Conservation (phyloP, 306 rosid genomes). For the Quercus aquifolioides region DNA sequence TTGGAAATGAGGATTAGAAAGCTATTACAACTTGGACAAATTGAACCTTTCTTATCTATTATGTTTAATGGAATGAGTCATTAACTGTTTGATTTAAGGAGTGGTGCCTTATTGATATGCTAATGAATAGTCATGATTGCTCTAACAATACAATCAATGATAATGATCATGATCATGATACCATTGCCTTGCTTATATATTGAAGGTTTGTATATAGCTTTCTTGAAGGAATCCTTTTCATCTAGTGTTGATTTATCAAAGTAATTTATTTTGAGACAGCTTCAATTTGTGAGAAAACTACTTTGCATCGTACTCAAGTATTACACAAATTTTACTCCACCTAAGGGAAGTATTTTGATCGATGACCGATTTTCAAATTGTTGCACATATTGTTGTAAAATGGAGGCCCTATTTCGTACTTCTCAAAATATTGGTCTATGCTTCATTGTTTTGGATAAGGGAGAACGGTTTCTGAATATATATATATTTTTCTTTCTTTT, state of each 20-base stretch:
- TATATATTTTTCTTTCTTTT: no score
- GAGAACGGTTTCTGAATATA: no score
- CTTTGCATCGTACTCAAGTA: no score
- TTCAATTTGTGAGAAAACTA: neutral
- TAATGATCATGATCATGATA: neutral
- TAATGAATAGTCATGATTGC: neutral
- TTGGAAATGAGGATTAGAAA: neutral
- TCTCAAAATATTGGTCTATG: no score
- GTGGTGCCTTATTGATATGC: neutral
- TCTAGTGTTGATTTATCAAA: neutral
- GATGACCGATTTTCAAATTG: no score
- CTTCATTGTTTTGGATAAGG: no score
- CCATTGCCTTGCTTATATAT: neutral
- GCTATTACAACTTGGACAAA: neutral
- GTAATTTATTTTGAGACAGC: neutral
- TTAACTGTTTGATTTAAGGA: neutral
- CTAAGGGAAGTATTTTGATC: no score
- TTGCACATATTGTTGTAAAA: no score
- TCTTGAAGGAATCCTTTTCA: neutral
- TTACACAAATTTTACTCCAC: no score
- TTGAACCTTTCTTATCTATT: neutral
- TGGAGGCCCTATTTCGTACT: no score
- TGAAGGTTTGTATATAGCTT: neutral
- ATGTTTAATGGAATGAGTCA: neutral
- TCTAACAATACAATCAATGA: neutral